Evolutionary conservation across 139 green algal species (phyloP).

Genomic region (Coelastrella sp.): DNA sequence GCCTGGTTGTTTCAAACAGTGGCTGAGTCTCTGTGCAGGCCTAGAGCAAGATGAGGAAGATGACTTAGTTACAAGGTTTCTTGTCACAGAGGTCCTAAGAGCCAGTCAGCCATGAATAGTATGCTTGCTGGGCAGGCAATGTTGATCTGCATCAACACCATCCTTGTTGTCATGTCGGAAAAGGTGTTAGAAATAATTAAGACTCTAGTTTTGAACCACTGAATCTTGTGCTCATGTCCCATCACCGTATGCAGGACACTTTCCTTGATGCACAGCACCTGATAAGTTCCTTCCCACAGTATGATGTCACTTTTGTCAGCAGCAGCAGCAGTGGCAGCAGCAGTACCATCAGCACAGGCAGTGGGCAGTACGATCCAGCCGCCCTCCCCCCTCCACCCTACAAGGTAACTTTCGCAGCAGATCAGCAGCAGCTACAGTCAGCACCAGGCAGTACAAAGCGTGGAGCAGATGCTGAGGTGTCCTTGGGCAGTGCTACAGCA

Average conservation of each 20-base stretch:
- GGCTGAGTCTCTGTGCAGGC: too few relatives aligned
- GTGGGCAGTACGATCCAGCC: constrained; percentile 4
- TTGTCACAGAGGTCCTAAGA: too few relatives aligned
- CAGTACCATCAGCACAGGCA: constrained; percentile 11
- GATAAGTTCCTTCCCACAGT: constrained; percentile 85
- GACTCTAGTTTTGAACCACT: too few relatives aligned
- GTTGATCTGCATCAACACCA: too few relatives aligned
- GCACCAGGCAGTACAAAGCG: constrained; percentile 37
- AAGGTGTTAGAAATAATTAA: too few relatives aligned
- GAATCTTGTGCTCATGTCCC: too few relatives aligned
- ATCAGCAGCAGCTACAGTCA: not conserved
- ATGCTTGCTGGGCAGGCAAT: too few relatives aligned
- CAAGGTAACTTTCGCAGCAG: constrained; percentile 85
- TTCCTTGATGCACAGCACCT: constrained; percentile 95
- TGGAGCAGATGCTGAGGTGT: constrained; percentile 5
- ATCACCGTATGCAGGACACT: constrained; percentile 77
- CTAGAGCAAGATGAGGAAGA: too few relatives aligned
- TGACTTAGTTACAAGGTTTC: too few relatives aligned
- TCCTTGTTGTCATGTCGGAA: too few relatives aligned
- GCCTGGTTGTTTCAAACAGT: too few relatives aligned
- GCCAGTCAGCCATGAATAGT: too few relatives aligned
- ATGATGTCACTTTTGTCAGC: constrained; percentile 66
- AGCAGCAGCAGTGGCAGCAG: not conserved
- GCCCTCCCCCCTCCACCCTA: constrained; percentile 74
- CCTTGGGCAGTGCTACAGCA: not conserved